Evolutionary conservation across 2,329 filamentous ascomycete genomes (phyloP).

Genomic region (Phialophora chinensis): DNA sequence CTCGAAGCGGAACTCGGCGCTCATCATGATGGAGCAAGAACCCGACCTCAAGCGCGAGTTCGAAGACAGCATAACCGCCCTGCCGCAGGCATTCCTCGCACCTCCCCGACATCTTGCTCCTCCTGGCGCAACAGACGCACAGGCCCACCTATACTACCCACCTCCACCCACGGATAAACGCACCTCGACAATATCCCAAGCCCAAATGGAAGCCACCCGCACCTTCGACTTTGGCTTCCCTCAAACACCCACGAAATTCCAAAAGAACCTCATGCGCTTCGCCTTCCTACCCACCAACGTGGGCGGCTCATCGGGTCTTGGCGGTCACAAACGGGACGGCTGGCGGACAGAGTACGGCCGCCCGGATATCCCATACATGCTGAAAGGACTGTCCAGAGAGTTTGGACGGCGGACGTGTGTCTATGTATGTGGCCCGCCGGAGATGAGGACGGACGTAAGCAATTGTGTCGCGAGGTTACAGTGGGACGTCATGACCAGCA

Average conservation of each 20-base stretch:
- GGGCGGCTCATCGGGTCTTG: slow-evolving; percentile 1
- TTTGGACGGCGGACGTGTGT: slow-evolving; percentile 84
- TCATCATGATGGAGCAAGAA: slow-evolving; percentile 78
- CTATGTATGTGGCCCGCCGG: slow-evolving; percentile 87
- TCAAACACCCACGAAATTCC: slow-evolving; percentile 81
- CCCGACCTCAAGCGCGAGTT: slow-evolving; percentile 70
- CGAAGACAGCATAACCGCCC: slow-evolving; percentile 81
- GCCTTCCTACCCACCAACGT: slow-evolving; percentile 68
- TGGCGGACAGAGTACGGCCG: slow-evolving; percentile 94
- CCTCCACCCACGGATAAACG: slow-evolving; percentile 31
- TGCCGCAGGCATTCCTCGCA: slow-evolving; percentile 63
- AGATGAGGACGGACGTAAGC: slow-evolving; percentile 87
- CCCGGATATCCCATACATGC: slow-evolving; percentile 84
- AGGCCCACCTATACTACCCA: slow-evolving; percentile 28
- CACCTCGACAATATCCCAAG: slow-evolving; percentile 31
- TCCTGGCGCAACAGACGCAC: slow-evolving; percentile 4
- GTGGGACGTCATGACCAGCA: slow-evolving; percentile 79
- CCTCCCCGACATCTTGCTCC: slow-evolving; percentile 34
- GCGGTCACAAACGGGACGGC: slow-evolving; percentile 61
- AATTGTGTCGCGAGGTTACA: slow-evolving; percentile 83
- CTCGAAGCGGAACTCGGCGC: slow-evolving; percentile 81
- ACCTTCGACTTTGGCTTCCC: slow-evolving; percentile 82
- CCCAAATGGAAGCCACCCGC: slow-evolving; percentile 40
- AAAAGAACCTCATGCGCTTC: slow-evolving; percentile 88
- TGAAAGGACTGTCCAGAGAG: slow-evolving; percentile 80